Evolutionary conservation across 345 rosid genomes (phyloP).

Genomic region (Geranium rotundifolium): DNA sequence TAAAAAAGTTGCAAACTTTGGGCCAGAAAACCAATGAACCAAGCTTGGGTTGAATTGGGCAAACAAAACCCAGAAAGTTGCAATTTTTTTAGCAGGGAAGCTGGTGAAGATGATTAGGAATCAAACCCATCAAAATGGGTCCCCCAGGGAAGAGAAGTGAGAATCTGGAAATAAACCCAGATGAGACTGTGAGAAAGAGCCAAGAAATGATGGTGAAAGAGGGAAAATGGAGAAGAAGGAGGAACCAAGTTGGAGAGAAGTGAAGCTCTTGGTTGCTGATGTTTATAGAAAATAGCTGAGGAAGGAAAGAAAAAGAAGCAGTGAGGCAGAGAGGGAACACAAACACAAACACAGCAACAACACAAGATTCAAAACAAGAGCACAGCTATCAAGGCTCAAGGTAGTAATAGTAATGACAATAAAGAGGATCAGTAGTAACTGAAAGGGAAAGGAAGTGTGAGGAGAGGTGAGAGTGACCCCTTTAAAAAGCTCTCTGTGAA

Average conservation of each 20-base stretch:
- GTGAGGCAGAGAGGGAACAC: no score
- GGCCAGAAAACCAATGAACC: no score
- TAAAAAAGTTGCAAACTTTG: no score
- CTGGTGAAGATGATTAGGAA: neutral
- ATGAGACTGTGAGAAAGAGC: neutral
- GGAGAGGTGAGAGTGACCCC: no score
- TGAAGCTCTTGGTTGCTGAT: constrained; percentile 3
- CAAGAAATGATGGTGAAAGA: constrained; percentile 1
- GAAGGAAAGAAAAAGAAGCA: no score
- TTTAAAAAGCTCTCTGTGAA: constrained; percentile 3
- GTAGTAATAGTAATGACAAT: constrained; percentile 28
- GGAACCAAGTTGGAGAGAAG: constrained; percentile 5
- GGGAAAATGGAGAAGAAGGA: constrained; percentile 6
- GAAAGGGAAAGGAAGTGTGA: constrained; percentile 35
- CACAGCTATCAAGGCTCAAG: constrained; percentile 6
- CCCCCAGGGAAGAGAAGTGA: constrained; percentile 13
- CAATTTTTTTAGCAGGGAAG: neutral
- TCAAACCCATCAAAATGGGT: constrained; percentile 8
- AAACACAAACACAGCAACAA: no score
- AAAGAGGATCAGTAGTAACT: constrained; percentile 16
- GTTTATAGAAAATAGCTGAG: constrained; percentile 23
- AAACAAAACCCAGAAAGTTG: neutral
- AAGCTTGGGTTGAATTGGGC: no score
- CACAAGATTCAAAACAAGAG: no score
- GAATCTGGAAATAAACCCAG: neutral